phyloP scores from a whole-genome alignment of 2,329 filamentous ascomycete species.

The Diaporthe velutina region DNA sequence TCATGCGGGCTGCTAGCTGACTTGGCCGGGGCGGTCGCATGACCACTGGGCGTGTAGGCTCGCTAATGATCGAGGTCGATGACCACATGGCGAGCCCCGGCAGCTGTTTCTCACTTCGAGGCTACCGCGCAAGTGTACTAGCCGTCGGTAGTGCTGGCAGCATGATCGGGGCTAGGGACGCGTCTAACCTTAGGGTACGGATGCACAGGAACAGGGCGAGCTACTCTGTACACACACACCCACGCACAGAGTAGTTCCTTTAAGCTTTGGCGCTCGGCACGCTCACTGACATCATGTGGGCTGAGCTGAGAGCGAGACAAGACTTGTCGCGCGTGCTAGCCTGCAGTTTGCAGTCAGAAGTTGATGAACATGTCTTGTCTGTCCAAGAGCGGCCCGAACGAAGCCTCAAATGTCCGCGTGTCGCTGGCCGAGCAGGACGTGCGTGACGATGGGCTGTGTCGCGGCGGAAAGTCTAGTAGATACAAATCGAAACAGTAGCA shows the following conservation, averaged over 20 bases:
- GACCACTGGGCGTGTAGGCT: constrained; percentile 7
- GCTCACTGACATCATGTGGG: constrained; percentile 28
- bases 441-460: not conserved
- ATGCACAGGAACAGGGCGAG: not conserved
- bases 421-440: constrained; percentile 6
- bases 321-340: constrained; percentile 21
- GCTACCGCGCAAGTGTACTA: not conserved
- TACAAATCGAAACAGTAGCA: not conserved
- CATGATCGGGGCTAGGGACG: constrained; percentile 25
- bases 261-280: constrained; percentile 12
- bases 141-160: constrained; percentile 26
- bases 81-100: constrained; percentile 18
- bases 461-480: constrained; percentile 17
- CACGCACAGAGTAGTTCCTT: not conserved
- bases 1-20: constrained; percentile 20
- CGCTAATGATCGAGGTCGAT: not conserved
- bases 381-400: constrained; percentile 8
- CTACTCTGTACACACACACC: not conserved
- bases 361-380: constrained; percentile 21
- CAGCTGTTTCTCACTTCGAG: not conserved
- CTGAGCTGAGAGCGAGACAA: constrained; percentile 23
- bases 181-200: constrained; percentile 28
- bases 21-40: constrained; percentile 31
- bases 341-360: constrained; percentile 6
- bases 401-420: constrained; percentile 12